Evolutionary conservation across 352 stramenopile genomes (phyloP).

Genomic region (Phytophthora chlamydospora): DNA sequence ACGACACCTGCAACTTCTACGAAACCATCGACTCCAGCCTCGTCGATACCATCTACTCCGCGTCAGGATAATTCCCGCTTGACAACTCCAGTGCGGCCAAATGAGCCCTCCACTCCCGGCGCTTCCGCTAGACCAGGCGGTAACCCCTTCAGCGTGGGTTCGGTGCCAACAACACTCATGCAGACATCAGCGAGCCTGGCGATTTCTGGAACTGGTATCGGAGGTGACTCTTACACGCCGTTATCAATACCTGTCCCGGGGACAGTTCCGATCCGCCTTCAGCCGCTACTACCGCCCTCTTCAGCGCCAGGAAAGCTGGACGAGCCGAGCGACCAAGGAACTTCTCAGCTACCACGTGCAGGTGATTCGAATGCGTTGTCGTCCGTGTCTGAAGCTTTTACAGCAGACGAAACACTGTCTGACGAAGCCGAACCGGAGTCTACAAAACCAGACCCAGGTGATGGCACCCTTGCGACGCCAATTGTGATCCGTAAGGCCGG

Average conservation of each 20-base stretch:
- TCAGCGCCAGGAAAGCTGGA: background rate
- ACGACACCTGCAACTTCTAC: constrained; percentile 17
- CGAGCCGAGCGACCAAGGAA: constrained; percentile 5
- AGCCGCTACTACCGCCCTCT: constrained; percentile 8
- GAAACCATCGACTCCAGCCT: background rate
- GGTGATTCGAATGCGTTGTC: constrained; percentile 1
- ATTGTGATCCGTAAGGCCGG: constrained; percentile 47
- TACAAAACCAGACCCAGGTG: constrained; percentile 7
- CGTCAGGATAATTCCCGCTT: constrained; percentile 16
- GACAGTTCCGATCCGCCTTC: constrained; percentile 11
- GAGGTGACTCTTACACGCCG: background rate
- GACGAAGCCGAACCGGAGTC: constrained; percentile 4
- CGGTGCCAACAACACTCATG: background rate
- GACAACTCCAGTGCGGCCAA: constrained; percentile 1
- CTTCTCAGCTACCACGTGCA: background rate
- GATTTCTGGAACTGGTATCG: constrained; percentile 8
- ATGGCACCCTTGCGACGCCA: constrained; percentile 33
- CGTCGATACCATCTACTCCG: constrained; percentile 7
- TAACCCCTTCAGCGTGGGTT: background rate
- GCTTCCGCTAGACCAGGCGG: background rate
- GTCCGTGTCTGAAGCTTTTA: background rate
- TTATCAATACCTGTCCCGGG: constrained; percentile 10
- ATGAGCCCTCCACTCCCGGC: background rate
- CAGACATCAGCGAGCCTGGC: background rate
- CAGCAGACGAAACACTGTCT: constrained; percentile 2